Evolutionary conservation across 345 rosid species (phyloP).

Genomic region (Angophora floribunda): DNA sequence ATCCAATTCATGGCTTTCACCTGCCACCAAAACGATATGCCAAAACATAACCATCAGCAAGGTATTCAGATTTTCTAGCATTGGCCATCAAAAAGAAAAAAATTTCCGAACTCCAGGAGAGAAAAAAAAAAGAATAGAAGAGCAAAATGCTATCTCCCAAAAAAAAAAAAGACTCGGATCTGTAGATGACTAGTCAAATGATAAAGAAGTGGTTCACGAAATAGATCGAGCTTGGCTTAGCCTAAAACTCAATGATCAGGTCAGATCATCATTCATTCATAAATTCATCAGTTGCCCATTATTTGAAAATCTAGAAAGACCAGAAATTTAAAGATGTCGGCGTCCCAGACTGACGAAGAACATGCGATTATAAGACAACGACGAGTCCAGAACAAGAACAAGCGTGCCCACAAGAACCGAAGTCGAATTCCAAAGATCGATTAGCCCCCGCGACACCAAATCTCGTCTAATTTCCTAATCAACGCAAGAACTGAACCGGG

Average conservation of each 20-base stretch:
- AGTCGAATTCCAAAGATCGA: not conserved
- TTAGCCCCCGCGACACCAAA: not conserved
- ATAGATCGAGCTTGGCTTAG: not conserved
- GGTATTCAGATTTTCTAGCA: not conserved
- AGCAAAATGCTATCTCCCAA: not conserved
- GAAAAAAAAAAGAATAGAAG: not conserved
- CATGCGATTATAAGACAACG: not conserved
- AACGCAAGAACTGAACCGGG: not conserved
- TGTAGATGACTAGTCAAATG: not conserved
- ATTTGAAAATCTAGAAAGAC: not conserved
- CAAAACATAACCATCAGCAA: not conserved
- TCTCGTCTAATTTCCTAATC: not conserved
- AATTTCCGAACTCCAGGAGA: not conserved
- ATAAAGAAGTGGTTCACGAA: not conserved
- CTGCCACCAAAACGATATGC: not conserved
- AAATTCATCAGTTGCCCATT: not conserved
- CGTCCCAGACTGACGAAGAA: not conserved
- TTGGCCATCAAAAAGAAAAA: not conserved
- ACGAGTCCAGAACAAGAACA: not conserved
- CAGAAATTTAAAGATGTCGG: not conserved
- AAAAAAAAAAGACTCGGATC: not conserved
- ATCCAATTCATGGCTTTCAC: conserved; percentile 74
- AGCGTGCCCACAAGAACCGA: not conserved
- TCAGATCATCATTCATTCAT: not conserved
- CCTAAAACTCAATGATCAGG: not conserved